These are phyloP conservation scores for Starmerella gropengiesseri DNA, from an alignment of 805 yeast genomes.

Conservation along the genomic window DNA sequence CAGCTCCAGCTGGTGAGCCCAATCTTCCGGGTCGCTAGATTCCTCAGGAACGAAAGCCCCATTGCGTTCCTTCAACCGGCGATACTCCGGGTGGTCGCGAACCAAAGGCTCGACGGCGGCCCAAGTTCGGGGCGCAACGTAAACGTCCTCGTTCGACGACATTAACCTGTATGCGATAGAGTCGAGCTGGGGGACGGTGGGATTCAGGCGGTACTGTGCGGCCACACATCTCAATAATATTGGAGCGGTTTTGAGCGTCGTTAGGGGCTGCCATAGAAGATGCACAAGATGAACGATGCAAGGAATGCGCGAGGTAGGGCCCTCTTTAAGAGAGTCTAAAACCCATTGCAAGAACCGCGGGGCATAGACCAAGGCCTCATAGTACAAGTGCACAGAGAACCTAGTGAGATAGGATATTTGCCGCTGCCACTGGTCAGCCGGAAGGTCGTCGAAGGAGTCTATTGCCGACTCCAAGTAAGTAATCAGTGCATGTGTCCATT, in stretches of 20 bases:
- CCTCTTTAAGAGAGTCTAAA: conserved; percentile 40
- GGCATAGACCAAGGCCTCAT: conserved; percentile 56
- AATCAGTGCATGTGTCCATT: conserved; percentile 81
- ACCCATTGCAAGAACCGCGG: conserved; percentile 54
- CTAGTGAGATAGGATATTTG: conserved; percentile 51
- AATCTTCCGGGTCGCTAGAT: conserved; percentile 12
- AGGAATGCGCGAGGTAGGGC: conserved; percentile 36
- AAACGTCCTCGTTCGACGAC: conserved; percentile 16
- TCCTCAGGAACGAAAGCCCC: conserved; percentile 17
- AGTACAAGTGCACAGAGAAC: conserved; percentile 52
- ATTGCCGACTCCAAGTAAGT: conserved; percentile 46
- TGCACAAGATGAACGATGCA: conserved; percentile 43
- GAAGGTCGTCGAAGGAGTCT: conserved; percentile 31
- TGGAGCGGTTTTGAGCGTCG: conserved; percentile 9
- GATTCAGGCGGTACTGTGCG: neutral
- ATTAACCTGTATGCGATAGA: conserved; percentile 2
- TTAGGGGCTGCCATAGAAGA: conserved; percentile 61
- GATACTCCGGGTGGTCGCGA: conserved; percentile 10
- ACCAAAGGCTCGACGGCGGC: conserved; percentile 14
- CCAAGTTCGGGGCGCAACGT: conserved; percentile 20
- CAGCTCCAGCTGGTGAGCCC: conserved; percentile 12
- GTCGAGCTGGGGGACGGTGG: neutral
- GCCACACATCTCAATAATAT: conserved; percentile 8
- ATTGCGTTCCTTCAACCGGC: conserved; percentile 17
- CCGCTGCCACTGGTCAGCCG: conserved; percentile 33